Evolutionary conservation across 1,284 basidiomycete species (phyloP), one percentile per base, ranked within the genome.

Genomic region (Boletus smithii): DNA sequence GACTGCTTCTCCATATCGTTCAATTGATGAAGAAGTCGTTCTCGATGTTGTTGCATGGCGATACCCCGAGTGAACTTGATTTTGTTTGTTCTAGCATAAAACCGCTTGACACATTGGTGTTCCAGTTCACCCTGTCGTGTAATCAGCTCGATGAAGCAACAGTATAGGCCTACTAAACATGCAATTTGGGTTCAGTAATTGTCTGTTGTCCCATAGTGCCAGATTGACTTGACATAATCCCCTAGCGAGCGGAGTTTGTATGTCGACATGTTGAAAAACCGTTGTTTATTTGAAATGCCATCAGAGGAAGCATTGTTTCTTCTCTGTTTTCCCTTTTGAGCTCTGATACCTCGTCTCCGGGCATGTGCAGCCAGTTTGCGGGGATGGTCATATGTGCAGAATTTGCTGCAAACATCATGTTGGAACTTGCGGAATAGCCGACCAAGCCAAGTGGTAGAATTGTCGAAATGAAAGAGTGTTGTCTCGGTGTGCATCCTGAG

Each of bases 31-130:
- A 67, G 42, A 3, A 61, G 30, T 1, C 42, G 40, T 23, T 63
- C 50, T 1, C 53, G 43, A 0, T 48, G 40, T 22, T 63, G 55
- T 17, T 58, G 53, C 14, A 18, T 56, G 0, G 65, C 51, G 27
- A 75, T 67, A 16, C 67, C 62, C 0, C 11, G 8, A 0, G 49
- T 38, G 17, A 55, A 54, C 4, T 61, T 42, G 16, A 53, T 55
- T 42, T 70, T 72, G 45, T 67, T 69, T 1, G 62, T 68, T 2
- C 51, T 53, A 1, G 45, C 29, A 48, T 69, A 72, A n/a, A 66
- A 61, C 0, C 42, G 27, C 37, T 75, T 75, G 4, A 69, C 35
- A 1, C 32, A 13, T 0, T 10, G 9, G 32, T 57, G 56, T 24
- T 56, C 53, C 0, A 53, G 41, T 5, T 57, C 45, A 0, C 57